Evolutionary conservation across 2,329 filamentous ascomycete species (phyloP), one percentile per base, ranked within the genome.

Genomic region (Aspergillus phoenicis): DNA sequence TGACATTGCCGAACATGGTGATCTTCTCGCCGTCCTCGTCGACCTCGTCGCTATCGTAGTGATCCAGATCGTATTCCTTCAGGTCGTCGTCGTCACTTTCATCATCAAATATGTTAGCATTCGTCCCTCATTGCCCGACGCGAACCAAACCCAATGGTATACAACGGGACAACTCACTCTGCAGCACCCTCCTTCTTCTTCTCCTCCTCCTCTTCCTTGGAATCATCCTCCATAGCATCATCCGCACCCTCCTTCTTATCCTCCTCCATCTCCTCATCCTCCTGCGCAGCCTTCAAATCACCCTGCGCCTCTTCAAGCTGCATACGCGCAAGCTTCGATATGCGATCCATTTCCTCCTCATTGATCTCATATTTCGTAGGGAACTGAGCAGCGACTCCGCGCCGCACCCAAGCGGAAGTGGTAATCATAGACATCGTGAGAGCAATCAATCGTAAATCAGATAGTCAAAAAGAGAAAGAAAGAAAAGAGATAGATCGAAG

Each of bases 1-100:
- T 96, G 74, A 96, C 87, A 74, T 97, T 97, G 72, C 93, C 93
- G 74, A 99, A 98, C 86, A 97, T 97, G 70, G 89, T 89, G 84
- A 95, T 89, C 57, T 89, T 85, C 71, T 91, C 89, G 53, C 82
- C 82, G 20, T 81, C 82, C 62, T 91, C 86, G 30, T 87, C 88
- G 1, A 85, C 84, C 7, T 88, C 86, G 51, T 95, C 91, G 68
- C 95, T 90, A 70, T 99, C 95, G 76, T 99, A 99, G 77, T 97
- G 88, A 66, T 98, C 94, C 58, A 99, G 85, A 73, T 99, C 89
- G 78, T 97, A 99, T 78, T 99, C 93, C 78, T 94, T 95, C 53
- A 99, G 84, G 74, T 96, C 91, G 72, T 97, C 33, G 5, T 36
- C 33, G 5, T 36, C 33, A 36, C 33, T 36, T 36, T 15, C 8